Base-by-base conservation (phyloP, 225 moss, liverwort and hornwort species). In the Bryum argenteum region DNA sequence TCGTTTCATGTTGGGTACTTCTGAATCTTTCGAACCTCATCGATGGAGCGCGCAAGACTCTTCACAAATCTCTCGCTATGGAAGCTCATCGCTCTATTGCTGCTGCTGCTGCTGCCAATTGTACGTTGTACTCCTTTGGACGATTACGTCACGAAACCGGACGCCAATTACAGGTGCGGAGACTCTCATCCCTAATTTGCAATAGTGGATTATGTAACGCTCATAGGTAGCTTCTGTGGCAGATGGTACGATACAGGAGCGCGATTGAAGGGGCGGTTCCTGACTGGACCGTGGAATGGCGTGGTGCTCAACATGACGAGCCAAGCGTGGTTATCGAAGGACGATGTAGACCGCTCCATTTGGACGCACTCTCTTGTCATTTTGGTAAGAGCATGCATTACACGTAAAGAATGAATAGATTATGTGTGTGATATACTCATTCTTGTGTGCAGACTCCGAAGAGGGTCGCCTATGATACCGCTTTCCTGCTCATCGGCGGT, bases 231-330 rank as follows among this genome's bases (percentile, higher is more conserved):
- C 33, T 33, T 33, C 2, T 26, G 4, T 47, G 57, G 48, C 82
- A 97, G 92, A 64, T 98, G 97, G 97, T 53, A 85, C 72, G 97
- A 98, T 63, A 98, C 94, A 4, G 97, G 94, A n/a, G 65, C 61
- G 39, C 86, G 89, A 22, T 55, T 98, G 69, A 81, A 81, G 18
- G 94, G 97, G 21, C 55, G 83, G 51, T 81, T 94, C 24, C 62
- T 90, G 18, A 83, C 82, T 56, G 89, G 85, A 47, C 58, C 77
- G 71, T 98, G 97, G 98, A 71, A 87, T 47, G 98, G 87, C 1
- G 58, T 71, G 59, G 88, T 98, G 52, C 76, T 98, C 26, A 88
- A 92, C 62, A 85, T 98, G 92, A 98, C 94, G 54, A 98, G 98
- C 75, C 98, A 98, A 77, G 65, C 52, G 19, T 98, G 98, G 98